Base-by-base conservation (phyloP, 1,284 basidiomycete species). In the Apiotrichum montevideense region DNA sequence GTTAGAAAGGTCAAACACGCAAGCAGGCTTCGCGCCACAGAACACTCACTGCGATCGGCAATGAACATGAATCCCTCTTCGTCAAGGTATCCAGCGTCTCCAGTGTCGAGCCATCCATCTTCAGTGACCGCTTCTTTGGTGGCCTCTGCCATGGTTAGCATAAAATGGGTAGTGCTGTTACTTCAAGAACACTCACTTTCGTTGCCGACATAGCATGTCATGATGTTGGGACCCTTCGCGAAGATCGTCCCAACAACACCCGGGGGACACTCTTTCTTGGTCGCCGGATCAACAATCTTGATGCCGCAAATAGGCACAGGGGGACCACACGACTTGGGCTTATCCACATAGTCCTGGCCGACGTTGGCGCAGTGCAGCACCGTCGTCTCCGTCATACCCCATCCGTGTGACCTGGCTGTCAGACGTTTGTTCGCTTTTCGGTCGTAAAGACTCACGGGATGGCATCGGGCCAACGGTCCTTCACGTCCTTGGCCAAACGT, bases 21-120 rank as follows among this genome's bases (percentile, higher is more conserved):
- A 21, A 21, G 21, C 21, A 21, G 29, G 29, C 29, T 29, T 29
- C 29, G 29, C 29, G 29, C 29, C 29, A 46, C 52, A 8, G 32
- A 57, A 9, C 37, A 48, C 52, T 32, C 40, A 58, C 56, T 51
- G 14, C 73, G 56, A 57, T 75, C 73, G 29, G 66, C 59, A 52
- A 75, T 70, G 53, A 64, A 71, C 37, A 75, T 41, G 55, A 66
- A 71, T 6, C 68, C 71, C 4, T 73, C 71, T 7, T 63, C 55
- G 52, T 73, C 71, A 4, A 73, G 44, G 48, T 52, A 66, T 2
- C 63, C 73, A 0, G 65, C 60, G 65, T 75, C 73, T 8, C 73
- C 73, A 1, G 73, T 71, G 59, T 73, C 68, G 15, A 75, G 58
- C 73, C 73, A 75, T 29, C 73, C 72, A 35, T 73, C 69, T 6